These are phyloP conservation scores for Fusarium coicis DNA, from an alignment of 2,329 filamentous ascomycete genomes.

Conservation along the genomic window DNA sequence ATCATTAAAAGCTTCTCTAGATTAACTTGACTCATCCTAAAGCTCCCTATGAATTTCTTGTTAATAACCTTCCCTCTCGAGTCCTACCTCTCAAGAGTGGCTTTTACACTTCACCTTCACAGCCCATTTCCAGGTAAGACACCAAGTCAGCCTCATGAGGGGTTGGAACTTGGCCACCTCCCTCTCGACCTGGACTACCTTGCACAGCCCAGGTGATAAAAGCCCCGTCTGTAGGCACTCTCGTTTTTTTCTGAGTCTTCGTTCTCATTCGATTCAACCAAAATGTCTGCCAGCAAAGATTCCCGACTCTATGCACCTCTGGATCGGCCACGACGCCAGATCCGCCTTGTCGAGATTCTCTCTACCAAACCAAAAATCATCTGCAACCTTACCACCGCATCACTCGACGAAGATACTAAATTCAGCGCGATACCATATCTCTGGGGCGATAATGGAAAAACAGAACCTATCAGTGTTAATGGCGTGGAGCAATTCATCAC, in stretches of 20 bases:
- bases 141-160: not conserved
- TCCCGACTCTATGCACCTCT: not conserved
- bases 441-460: not conserved
- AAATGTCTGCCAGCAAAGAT: accelerated
- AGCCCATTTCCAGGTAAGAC: not conserved
- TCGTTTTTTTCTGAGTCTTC: accelerated
- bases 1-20: too few relatives aligned
- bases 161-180: not conserved
- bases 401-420: not conserved
- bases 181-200: not conserved
- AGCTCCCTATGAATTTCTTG: too few relatives aligned
- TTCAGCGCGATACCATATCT: constrained; percentile 4
- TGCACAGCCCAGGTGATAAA: not conserved
- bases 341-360: not conserved
- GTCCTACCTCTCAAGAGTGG: too few relatives aligned
- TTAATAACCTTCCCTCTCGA: too few relatives aligned
- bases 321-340: not conserved
- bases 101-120: not conserved
- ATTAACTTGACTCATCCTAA: too few relatives aligned
- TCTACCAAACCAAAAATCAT: not conserved
- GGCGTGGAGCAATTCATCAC: not conserved
- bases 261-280: accelerated
- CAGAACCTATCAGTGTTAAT: not conserved
- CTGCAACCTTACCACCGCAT: not conserved
- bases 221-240: accelerated